Evolutionary conservation across 768 basidiomycete genomes (phyloP), one percentile per base, ranked within the genome.

Genomic region (Mycena metata): DNA sequence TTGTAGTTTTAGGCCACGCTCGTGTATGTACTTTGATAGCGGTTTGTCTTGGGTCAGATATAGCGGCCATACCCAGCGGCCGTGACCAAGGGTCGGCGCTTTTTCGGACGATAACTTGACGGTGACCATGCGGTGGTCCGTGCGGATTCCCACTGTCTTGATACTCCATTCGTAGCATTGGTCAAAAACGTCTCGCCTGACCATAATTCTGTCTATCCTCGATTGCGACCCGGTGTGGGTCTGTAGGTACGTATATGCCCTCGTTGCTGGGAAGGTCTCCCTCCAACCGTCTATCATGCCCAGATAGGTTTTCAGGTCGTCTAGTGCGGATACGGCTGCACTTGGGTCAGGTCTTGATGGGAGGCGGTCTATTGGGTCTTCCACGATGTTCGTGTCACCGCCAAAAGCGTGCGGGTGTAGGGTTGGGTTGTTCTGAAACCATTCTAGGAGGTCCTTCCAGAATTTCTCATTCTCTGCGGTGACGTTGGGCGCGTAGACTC

Each of bases 301-400:
- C 1, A 79, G 60, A 1, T 9, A 24, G 0, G 16, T n/a, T 60
- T 77, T 79, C 0, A 83, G 66, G 0, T 73, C 56, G 0, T 64
- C 62, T 0, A 84, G 71, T 1, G 72, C 72, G 0, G 69, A 45
- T 0, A 68, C 63, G 0, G 76, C 64, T 0, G n/a, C 16, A 1
- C 43, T 11, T 0, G 63, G 30, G 45, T 84, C 81, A 0, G 24
- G 3, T 0, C 69, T 67, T 0, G 66, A 41, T 1, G 83, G 84
- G 0, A 81, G 51, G 0, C 81, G 13, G 64, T 85, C 84, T 0
- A 85, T 64, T 0, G 66, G 10, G 3, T 83, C 80, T 62, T 86
- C 83, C 0, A 81, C 79, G 0, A 85, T 45, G 67, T 87, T 86
- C 47, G 82, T 80, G 65, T 87, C 83, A 0, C 84, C 83, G 0